Percentiles rank a stretch among this genome's conserved stretches.
Conservation (phyloP, 495 filamentous ascomycete species). For the Daldinia concentrica region DNA sequence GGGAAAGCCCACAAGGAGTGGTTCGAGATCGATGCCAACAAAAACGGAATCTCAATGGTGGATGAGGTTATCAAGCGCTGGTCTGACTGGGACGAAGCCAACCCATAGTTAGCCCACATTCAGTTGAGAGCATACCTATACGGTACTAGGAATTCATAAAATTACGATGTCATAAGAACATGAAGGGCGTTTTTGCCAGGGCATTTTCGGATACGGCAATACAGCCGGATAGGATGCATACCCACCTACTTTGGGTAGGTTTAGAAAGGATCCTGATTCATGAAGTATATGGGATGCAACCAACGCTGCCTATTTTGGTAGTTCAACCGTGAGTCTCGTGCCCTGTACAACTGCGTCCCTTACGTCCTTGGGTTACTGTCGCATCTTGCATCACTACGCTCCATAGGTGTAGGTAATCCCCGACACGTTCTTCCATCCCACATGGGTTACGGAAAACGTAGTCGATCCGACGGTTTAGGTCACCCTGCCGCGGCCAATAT, state of each 20-base stretch:
- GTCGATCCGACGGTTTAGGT: slow-evolving; percentile 25
- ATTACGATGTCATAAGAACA: slow-evolving; percentile 25
- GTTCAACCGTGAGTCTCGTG: slow-evolving; percentile 5
- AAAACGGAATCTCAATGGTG: slow-evolving; percentile 73
- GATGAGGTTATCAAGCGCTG: slow-evolving; percentile 88
- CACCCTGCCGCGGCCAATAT: slow-evolving; percentile 14
- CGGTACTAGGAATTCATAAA: not conserved
- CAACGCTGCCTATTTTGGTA: slow-evolving; percentile 18
- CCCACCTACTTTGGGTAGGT: slow-evolving; percentile 9
- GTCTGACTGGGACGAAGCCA: slow-evolving; percentile 76
- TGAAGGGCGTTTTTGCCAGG: not conserved
- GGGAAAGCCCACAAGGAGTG: slow-evolving; percentile 92
- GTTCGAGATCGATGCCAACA: slow-evolving; percentile 87
- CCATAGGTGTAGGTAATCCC: not conserved
- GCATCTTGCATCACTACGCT: not conserved
- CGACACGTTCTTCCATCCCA: not conserved
- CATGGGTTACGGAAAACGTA: not conserved
- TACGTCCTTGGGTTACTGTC: slow-evolving; percentile 3
- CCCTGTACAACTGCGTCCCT: slow-evolving; percentile 7
- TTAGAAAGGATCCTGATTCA: slow-evolving; percentile 7
- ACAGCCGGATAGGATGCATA: slow-evolving; percentile 14
- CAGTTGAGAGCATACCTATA: not conserved
- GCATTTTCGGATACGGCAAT: slow-evolving; percentile 9
- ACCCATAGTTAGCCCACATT: slow-evolving; percentile 1
- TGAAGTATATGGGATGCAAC: slow-evolving; percentile 12